phyloP scores from a whole-genome alignment of 768 basidiomycete species.

The Boletellus emodensis region DNA sequence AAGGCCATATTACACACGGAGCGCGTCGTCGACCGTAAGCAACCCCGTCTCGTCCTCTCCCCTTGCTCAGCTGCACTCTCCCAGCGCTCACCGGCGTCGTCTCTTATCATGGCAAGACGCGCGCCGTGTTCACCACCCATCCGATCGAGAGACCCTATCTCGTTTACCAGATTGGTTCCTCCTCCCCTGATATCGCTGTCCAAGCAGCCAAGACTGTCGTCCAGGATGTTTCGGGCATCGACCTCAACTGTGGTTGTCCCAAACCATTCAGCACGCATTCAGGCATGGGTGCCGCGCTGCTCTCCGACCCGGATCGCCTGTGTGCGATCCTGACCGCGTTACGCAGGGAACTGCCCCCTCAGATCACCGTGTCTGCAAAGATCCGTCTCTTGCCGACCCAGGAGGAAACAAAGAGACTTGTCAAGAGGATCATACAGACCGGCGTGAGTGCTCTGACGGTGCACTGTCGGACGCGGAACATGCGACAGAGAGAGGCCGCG shows the following conservation, averaged over 20 bases:
- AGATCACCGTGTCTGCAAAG: conserved; percentile 90
- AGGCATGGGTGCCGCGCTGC: conserved; percentile 95
- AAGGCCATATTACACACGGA: conserved; percentile 87
- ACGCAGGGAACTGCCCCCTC: conserved; percentile 63
- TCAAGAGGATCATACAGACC: conserved; percentile 80
- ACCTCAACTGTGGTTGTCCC: conserved; percentile 97
- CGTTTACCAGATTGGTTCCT: conserved; percentile 93
- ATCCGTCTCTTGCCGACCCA: conserved; percentile 85
- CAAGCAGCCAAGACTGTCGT: conserved; percentile 84
- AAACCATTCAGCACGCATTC: conserved; percentile 92
- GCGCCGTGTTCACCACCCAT: conserved; percentile 88
- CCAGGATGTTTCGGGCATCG: conserved; percentile 88
- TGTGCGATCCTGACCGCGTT: conserved; percentile 84
- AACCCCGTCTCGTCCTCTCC: not conserved
- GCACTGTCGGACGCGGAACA: conserved; percentile 90
- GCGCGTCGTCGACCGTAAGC: conserved; percentile 83
- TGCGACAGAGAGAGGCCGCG: conserved; percentile 81
- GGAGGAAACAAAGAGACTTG: conserved; percentile 86
- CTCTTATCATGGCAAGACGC: conserved; percentile 77
- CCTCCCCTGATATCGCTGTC: conserved; percentile 86
- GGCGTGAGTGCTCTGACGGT: conserved; percentile 89
- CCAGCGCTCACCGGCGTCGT: conserved; percentile 82
- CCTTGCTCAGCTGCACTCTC: conserved; percentile 1
- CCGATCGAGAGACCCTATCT: conserved; percentile 92
- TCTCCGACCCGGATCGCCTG: conserved; percentile 87